Base-by-base conservation (phyloP, 768 basidiomycete species). In the Roridomyces roridus region DNA sequence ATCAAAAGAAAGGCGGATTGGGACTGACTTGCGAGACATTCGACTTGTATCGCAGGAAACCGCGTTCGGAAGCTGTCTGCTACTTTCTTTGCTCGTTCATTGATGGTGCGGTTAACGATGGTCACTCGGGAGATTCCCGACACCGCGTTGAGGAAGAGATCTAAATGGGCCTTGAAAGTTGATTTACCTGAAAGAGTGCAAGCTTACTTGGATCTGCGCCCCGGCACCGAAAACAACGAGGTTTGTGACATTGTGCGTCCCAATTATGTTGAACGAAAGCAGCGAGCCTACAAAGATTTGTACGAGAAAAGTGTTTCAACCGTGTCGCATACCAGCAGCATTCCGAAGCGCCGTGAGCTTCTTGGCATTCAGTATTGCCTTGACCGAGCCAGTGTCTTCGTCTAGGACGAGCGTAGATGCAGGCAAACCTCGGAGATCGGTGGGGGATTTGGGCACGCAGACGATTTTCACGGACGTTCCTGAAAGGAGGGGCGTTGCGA, bases 391-490 rank as follows among this genome's bases (percentile, higher is more conserved):
- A 0, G 83, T 86, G 2, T 57, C 63, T 59, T 92, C 89, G 65
- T 95, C 86, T 10, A 96, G 65, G 3, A 95, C 80, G 37, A 94
- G 68, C 0, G 91, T 96, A 0, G 86, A 87, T 0, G 81, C 93
- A 6, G 93, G 90, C 18, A 96, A 67, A 0, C 94, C 94, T 3
- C 75, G 68, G 18, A 60, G 65, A 41, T 80, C 80, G 2, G 66
- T 76, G 1, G 70, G 50, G 1, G 60, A 61, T 4, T 71, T 74
- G 0, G 94, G 94, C 2, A 94, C 79, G 25, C 85, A 88, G 4
- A 92, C 94, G n/a, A 92, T 81, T 71, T 97, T 96, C 57, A 92
- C 77, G 3, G 88, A 74, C 1, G 89, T 88, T 2, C 85, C 86
- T 8, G 68, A 63, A 12, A 70, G 57, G 1, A 17, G 23, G 6